Base-by-base conservation (phyloP, 345 rosid genomes). In the Corymbia maculata region DNA sequence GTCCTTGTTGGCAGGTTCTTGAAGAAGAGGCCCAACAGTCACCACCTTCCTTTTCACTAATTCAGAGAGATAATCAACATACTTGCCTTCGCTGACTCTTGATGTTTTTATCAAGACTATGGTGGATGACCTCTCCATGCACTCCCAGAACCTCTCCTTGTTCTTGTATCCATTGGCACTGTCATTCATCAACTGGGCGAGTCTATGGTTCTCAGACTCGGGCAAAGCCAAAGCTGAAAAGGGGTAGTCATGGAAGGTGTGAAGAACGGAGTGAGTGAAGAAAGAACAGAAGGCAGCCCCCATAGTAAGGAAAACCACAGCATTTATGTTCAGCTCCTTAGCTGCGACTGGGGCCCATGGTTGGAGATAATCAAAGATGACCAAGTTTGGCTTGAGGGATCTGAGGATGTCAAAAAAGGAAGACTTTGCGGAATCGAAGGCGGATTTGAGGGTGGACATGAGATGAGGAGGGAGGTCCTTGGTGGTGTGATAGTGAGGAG, bases 401-500 rank as follows among this genome's bases (percentile, higher is more conserved):
- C 85, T 24, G 53, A 92, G 51, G 15, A 92, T 90, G 6, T 51
- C 28, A 51, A 86, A 53, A 55, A 94, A 93, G 68, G 42, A 19
- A 1, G 88, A 88, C 42, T 88, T 55, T 3, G 94, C 45, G 86
- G 86, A 14, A 88, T 92, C 91, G 24, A 92, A 87, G 55, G 94
- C 92, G 9, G 59, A 49, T 47, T 87, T 88, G 16, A 94, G 93
- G 44, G 90, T 87, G 24, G 88, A 42, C 90, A 91, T 88, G 87
- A 94, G 93, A 87, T 92, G 92, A n/a, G 85, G 91, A 1, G 92
- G 92, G 49, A 91, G 87, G 24, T 90, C 93, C 36, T 89, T 94
- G 44, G 94, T 91, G 42, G 94, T 92, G 91, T 94, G 93, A 80
- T 75, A 57, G 24, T 90, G 91, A 47, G 93, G 93, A 86, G 95